These are phyloP conservation scores for Batrachochytrium dendrobatidis DNA, from an alignment of 371 early-diverging fungal species.

Conservation along the genomic window DNA sequence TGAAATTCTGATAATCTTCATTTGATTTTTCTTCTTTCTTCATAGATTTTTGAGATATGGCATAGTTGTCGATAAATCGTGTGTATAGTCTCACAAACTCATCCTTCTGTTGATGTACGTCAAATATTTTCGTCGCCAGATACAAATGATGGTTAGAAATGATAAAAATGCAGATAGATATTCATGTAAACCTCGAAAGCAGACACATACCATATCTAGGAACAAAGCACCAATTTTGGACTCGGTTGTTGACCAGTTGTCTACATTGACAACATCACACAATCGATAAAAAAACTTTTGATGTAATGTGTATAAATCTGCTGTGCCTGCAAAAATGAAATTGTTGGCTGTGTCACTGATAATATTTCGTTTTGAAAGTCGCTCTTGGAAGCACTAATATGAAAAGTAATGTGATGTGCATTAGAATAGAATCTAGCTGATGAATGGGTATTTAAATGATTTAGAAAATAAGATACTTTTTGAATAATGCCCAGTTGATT, in stretches of 20 bases:
- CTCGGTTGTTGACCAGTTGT: constrained; percentile 23
- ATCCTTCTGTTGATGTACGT: constrained; percentile 17
- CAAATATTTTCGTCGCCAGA: not conserved
- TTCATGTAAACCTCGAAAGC: no score
- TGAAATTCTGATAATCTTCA: constrained; percentile 28
- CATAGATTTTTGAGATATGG: constrained; percentile 29
- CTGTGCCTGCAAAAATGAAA: constrained; percentile 33
- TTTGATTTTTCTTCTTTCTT: constrained; percentile 26
- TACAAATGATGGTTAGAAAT: no score
- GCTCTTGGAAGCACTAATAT: constrained; percentile 13
- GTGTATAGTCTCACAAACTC: constrained; percentile 23
- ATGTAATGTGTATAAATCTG: constrained; percentile 30
- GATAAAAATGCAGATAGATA: no score
- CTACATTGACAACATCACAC: constrained; percentile 22
- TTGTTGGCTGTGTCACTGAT: constrained; percentile 20
- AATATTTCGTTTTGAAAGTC: constrained; percentile 21
- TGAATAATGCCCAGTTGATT: constrained; percentile 27
- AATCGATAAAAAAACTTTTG: constrained; percentile 22
- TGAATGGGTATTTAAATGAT: not conserved
- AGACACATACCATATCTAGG: constrained; percentile 20
- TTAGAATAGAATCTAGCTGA: not conserved
- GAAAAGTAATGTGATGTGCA: not conserved
- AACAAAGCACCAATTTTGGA: constrained; percentile 32
- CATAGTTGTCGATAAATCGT: constrained; percentile 33
- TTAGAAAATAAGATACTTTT: constrained; percentile 14